Conservation (phyloP, 2,329 filamentous ascomycete genomes). For the Trichoderma koningiopsis region DNA sequence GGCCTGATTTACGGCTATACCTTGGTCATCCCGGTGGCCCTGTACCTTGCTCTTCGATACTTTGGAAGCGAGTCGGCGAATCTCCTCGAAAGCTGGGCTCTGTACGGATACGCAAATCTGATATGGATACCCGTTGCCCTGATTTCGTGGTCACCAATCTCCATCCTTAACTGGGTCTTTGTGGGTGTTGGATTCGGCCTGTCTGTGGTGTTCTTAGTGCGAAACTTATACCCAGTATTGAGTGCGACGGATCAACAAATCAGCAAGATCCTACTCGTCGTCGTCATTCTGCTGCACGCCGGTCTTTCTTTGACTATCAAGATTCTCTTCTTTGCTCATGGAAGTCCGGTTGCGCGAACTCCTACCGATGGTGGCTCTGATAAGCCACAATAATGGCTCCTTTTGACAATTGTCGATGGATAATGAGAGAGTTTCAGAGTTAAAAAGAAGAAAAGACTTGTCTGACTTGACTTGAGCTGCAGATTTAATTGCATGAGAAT, state of each 20-base stretch:
- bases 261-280: slow-evolving; percentile 80
- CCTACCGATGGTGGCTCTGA: slow-evolving; percentile 34
- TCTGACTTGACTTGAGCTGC: background rate
- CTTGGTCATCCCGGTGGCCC: slow-evolving; percentile 75
- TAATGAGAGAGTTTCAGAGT: background rate
- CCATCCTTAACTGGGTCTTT: slow-evolving; percentile 89
- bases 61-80: slow-evolving; percentile 94
- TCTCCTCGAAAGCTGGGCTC: slow-evolving; percentile 88
- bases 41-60: slow-evolving; percentile 91
- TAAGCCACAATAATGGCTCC: slow-evolving; percentile 14
- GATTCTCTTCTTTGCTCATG: slow-evolving; percentile 90
- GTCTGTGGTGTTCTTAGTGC: slow-evolving; percentile 79
- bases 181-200: slow-evolving; percentile 83
- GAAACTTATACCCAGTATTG: slow-evolving; percentile 88
- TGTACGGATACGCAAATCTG: slow-evolving; percentile 95
- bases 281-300: slow-evolving; percentile 83
- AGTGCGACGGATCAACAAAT: slow-evolving; percentile 91
- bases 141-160: slow-evolving; percentile 85
- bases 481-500: background rate
- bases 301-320: slow-evolving; percentile 94
- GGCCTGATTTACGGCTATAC: slow-evolving; percentile 97
- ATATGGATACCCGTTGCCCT: slow-evolving; percentile 96
- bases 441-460: background rate
- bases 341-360: slow-evolving; percentile 55
- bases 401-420: background rate